These are phyloP conservation scores for Haplographium delicatum DNA, from an alignment of 495 filamentous ascomycete species.

Conservation along the genomic window DNA sequence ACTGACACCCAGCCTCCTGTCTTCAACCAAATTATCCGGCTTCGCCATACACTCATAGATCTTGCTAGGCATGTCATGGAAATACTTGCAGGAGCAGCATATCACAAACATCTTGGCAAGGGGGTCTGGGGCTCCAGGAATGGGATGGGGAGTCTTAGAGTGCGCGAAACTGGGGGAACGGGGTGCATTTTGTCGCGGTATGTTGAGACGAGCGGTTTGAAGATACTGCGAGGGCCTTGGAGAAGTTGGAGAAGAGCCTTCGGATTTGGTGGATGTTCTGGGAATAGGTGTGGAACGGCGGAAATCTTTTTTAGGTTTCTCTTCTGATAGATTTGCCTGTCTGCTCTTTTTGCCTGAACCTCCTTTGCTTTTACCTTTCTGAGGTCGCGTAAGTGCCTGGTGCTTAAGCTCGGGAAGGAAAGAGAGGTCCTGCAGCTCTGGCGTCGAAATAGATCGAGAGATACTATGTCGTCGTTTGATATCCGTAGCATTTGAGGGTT, in stretches of 20 bases:
- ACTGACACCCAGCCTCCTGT: slow-evolving; percentile 40
- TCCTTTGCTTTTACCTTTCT: slow-evolving; percentile 21
- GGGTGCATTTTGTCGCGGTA: slow-evolving; percentile 19
- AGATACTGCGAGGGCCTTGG: slow-evolving; percentile 24
- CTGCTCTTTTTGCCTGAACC: slow-evolving; percentile 7
- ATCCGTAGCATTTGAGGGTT: not conserved
- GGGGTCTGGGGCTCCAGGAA: slow-evolving; percentile 23
- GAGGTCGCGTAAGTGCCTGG: slow-evolving; percentile 23
- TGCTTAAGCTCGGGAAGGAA: slow-evolving; percentile 30
- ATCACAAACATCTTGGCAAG: slow-evolving; percentile 75
- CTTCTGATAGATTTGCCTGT: not conserved
- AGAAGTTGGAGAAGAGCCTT: slow-evolving; percentile 7
- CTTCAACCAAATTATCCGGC: slow-evolving; percentile 49
- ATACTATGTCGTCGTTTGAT: slow-evolving; percentile 21
- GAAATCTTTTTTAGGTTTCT: slow-evolving; percentile 16
- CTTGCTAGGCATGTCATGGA: slow-evolving; percentile 73
- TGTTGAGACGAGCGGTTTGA: slow-evolving; percentile 31
- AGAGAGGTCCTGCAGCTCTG: slow-evolving; percentile 24
- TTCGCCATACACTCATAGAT: slow-evolving; percentile 70
- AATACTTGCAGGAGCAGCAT: slow-evolving; percentile 76
- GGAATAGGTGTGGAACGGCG: slow-evolving; percentile 16
- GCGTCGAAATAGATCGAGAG: slow-evolving; percentile 31
- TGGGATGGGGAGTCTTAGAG: not conserved
- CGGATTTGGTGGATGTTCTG: slow-evolving; percentile 1
- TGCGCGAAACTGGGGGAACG: not conserved